Evolutionary conservation across 2,329 filamentous ascomycete species (phyloP).

Genomic region (Ascosphaera pollenicola): DNA sequence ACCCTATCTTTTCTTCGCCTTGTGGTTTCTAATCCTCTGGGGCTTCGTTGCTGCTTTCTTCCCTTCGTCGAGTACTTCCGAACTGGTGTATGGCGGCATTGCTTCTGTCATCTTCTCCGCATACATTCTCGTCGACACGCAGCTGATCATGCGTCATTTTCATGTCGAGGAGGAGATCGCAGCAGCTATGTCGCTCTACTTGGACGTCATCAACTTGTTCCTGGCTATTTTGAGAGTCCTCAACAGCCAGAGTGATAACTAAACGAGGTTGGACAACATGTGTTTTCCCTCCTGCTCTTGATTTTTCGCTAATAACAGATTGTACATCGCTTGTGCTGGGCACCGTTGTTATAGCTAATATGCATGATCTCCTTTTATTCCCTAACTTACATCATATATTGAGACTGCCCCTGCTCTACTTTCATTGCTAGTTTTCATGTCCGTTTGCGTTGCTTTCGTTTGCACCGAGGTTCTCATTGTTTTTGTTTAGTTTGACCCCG

Average conservation of each 20-base stretch:
- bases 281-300: neutral
- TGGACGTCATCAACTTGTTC: slow-evolving; percentile 95
- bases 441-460: too few relatives aligned
- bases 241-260: slow-evolving; percentile 92
- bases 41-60: slow-evolving; percentile 86
- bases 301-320: too few relatives aligned
- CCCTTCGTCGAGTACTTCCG: slow-evolving; percentile 56
- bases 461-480: too few relatives aligned
- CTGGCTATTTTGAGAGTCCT: slow-evolving; percentile 84
- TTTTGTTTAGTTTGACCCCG: too few relatives aligned
- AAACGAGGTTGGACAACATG: too few relatives aligned
- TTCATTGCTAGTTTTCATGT: too few relatives aligned
- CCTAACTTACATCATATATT: too few relatives aligned
- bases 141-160: slow-evolving; percentile 85
- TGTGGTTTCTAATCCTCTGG: slow-evolving; percentile 83
- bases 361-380: too few relatives aligned
- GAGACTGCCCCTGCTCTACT: too few relatives aligned
- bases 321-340: too few relatives aligned
- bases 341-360: too few relatives aligned
- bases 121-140: slow-evolving; percentile 92
- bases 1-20: slow-evolving; percentile 73
- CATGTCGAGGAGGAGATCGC: slow-evolving; percentile 98
- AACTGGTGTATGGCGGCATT: slow-evolving; percentile 65
- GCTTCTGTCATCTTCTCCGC: slow-evolving; percentile 75
- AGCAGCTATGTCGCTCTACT: slow-evolving; percentile 79